Evolutionary conservation across 2,329 filamentous ascomycete genomes (phyloP).

Genomic region (Fusarium oxysporum): DNA sequence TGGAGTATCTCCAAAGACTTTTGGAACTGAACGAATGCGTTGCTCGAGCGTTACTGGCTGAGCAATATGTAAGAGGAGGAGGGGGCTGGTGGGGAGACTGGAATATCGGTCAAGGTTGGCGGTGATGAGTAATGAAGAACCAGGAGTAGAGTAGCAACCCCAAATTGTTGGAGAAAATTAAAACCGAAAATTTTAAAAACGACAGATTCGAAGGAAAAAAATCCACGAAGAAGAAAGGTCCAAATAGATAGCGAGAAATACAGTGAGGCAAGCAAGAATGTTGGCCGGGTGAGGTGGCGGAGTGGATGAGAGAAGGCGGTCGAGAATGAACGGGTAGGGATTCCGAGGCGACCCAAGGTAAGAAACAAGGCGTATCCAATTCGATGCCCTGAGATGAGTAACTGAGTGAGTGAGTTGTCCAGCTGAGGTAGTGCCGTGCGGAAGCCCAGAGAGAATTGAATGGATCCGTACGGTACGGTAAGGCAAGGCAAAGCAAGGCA

Average conservation of each 20-base stretch:
- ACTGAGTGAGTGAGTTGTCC: conserved; percentile 22
- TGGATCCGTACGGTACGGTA: background rate
- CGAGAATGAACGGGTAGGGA: conserved; percentile 35
- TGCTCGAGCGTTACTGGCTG: conserved; percentile 36
- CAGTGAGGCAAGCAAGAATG: conserved; percentile 24
- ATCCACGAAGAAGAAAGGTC: conserved; percentile 17
- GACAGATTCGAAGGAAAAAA: conserved; percentile 25
- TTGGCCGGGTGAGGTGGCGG: conserved; percentile 33
- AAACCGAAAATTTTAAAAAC: conserved; percentile 5
- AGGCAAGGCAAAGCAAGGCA: background rate
- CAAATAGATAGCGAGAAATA: conserved; percentile 19
- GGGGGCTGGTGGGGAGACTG: conserved; percentile 35
- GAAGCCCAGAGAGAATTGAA: conserved; percentile 19
- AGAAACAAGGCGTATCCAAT: conserved; percentile 35
- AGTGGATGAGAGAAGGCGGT: conserved; percentile 42
- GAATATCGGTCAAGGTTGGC: conserved; percentile 38
- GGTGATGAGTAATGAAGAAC: conserved; percentile 36
- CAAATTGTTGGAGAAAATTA: conserved; percentile 6
- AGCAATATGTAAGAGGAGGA: conserved; percentile 19
- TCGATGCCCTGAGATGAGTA: conserved; percentile 29
- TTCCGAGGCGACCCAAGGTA: conserved; percentile 30
- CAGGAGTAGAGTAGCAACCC: conserved; percentile 20
- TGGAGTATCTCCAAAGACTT: conserved; percentile 25
- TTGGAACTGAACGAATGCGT: conserved; percentile 15
- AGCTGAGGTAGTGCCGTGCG: conserved; percentile 20